A percentile compares a stretch with the other conserved stretches of the same genome.
phyloP scores from a whole-genome alignment of 2,329 filamentous ascomycete genomes.

The Macroventuria anomochaeta region DNA sequence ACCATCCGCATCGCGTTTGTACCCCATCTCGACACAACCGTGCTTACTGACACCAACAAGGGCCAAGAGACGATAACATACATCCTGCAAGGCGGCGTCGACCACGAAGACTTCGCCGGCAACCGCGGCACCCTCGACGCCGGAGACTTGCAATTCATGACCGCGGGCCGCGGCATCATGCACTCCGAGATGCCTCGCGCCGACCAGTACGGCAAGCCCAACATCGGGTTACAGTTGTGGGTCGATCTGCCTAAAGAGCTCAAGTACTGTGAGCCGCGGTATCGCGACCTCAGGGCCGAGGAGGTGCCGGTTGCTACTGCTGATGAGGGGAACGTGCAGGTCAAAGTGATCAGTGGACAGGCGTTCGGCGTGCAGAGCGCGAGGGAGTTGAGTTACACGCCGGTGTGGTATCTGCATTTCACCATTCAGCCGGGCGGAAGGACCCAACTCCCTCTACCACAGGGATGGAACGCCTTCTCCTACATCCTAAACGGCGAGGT shows the following conservation, averaged over 20 bases:
- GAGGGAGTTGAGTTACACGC: constrained; percentile 89
- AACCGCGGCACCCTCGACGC: constrained; percentile 79
- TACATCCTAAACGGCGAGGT: constrained; percentile 78
- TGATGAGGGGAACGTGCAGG: constrained; percentile 73
- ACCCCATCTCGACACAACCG: neutral
- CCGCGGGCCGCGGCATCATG: constrained; percentile 87
- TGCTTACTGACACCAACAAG: neutral
- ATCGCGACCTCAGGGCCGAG: constrained; percentile 76
- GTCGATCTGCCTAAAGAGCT: constrained; percentile 82
- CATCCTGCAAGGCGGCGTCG: constrained; percentile 77
- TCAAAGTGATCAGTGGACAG: constrained; percentile 90
- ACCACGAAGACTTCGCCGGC: constrained; percentile 89
- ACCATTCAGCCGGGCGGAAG: constrained; percentile 77
- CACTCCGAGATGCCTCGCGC: constrained; percentile 92
- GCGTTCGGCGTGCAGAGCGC: constrained; percentile 83
- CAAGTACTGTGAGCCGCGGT: constrained; percentile 87
- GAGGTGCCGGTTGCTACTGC: constrained; percentile 75
- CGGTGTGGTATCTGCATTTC: constrained; percentile 89
- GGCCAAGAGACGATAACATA: constrained; percentile 91
- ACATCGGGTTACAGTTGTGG: constrained; percentile 90
- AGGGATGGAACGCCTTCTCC: constrained; percentile 84
- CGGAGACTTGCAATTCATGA: constrained; percentile 98
- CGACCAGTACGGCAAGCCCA: constrained; percentile 74
- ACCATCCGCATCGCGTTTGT: constrained; percentile 70
- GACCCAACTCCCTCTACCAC: constrained; percentile 74